phyloP scores from a whole-genome alignment of 192 early-diverging fungal species.

The Chytriomyces hyalinus region DNA sequence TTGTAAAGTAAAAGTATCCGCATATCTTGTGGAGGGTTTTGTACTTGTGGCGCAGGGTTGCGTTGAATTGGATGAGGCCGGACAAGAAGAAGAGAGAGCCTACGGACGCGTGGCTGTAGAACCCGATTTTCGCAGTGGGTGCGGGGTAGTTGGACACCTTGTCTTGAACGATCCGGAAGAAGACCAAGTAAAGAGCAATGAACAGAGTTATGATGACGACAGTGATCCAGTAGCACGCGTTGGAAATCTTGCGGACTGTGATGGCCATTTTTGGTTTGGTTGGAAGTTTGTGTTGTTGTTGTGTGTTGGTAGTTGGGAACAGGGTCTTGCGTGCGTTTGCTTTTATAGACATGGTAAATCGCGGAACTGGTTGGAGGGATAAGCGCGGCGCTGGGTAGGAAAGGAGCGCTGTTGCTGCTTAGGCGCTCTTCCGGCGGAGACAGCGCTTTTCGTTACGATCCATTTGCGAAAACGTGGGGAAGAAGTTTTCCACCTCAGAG shows the following conservation, averaged over 20 bases:
- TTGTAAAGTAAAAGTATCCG: neutral
- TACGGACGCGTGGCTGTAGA: neutral
- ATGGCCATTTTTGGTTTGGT: neutral
- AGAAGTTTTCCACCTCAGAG: too few relatives aligned
- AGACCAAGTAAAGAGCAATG: neutral
- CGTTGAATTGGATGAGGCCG: slow-evolving; percentile 11
- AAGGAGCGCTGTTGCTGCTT: too few relatives aligned
- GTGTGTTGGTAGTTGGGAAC: too few relatives aligned
- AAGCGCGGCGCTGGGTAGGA: too few relatives aligned
- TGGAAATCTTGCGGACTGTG: neutral
- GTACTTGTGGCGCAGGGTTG: neutral
- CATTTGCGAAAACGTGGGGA: too few relatives aligned
- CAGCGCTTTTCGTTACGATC: too few relatives aligned
- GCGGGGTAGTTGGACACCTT: neutral
- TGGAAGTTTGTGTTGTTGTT: too few relatives aligned
- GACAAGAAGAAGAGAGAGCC: neutral
- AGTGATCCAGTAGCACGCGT: neutral
- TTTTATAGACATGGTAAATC: too few relatives aligned
- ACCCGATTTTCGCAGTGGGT: neutral
- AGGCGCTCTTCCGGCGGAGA: too few relatives aligned
- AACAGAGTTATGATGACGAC: neutral
- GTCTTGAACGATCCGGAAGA: neutral
- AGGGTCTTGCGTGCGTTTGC: too few relatives aligned
- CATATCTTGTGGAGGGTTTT: too few relatives aligned
- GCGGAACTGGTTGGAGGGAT: too few relatives aligned